phyloP scores from a whole-genome alignment of 352 stramenopile species.

The Phytophthora cactorum region DNA sequence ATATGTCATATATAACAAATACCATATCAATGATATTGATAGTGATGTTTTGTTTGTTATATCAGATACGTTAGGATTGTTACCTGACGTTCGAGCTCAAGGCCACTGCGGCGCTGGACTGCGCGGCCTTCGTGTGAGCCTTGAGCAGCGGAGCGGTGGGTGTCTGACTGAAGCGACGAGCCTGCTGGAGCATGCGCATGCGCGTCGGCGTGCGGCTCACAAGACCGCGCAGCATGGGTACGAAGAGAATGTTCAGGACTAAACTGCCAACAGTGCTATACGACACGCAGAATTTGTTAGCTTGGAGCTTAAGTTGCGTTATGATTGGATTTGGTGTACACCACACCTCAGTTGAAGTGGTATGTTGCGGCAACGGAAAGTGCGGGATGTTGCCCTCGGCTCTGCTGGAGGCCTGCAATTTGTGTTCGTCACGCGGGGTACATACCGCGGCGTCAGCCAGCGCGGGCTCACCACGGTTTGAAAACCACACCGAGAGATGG shows the following conservation, averaged over 20 bases:
- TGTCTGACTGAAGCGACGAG: constrained; percentile 18
- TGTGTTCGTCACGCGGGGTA: not conserved
- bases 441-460: not conserved
- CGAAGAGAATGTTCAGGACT: not conserved
- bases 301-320: not conserved
- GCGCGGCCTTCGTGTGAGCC: not conserved
- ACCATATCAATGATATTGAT: not conserved
- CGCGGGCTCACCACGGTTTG: not conserved
- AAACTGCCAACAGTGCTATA: too few species aligned
- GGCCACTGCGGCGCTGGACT: constrained; percentile 1
- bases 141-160: constrained; percentile 4
- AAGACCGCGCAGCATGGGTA: constrained; percentile 17
- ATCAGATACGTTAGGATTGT: constrained; percentile 5
- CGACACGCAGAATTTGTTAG: too few species aligned
- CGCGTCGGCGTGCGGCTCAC: constrained; percentile 2
- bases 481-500: not conserved
- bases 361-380: not conserved
- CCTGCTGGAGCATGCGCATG: constrained; percentile 12
- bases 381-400: too few species aligned
- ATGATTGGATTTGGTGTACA: not conserved
- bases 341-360: constrained; percentile 19
- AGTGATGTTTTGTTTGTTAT: too few species aligned
- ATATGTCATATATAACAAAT: constrained; percentile 11
- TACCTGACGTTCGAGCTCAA: constrained; percentile 18
- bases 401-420: too few species aligned